phyloP scores from a whole-genome alignment of 2,329 filamentous ascomycete genomes.

The Penicillium sclerotiorum region DNA sequence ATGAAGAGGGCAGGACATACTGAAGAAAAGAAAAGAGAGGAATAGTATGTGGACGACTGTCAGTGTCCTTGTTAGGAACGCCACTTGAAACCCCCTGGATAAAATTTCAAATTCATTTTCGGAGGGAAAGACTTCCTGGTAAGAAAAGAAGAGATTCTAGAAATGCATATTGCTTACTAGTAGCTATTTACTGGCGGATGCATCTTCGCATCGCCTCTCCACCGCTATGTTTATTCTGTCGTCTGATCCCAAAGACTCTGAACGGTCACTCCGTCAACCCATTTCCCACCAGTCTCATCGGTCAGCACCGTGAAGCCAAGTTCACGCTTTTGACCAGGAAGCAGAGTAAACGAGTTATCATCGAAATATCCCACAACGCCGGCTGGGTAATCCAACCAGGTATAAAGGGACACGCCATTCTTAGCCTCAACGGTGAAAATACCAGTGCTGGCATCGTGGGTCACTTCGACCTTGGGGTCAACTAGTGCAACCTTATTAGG shows the following conservation, averaged over 20 bases:
- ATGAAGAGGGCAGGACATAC: not conserved
- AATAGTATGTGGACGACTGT: no score
- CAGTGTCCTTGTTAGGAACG: no score
- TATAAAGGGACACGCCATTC: conserved; percentile 55
- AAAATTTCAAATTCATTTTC: no score
- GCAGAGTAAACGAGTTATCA: conserved; percentile 56
- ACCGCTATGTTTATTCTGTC: conserved; percentile 2
- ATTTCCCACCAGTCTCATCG: conserved; percentile 47
- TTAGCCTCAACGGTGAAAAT: conserved; percentile 54
- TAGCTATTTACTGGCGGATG: no score
- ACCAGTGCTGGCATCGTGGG: conserved; percentile 30
- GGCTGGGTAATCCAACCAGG: conserved; percentile 58
- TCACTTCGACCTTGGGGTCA: conserved; percentile 52
- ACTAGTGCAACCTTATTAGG: conserved; percentile 51
- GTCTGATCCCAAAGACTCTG: conserved; percentile 56
- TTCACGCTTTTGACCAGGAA: conserved; percentile 48
- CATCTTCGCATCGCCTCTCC: no score
- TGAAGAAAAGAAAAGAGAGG: not conserved
- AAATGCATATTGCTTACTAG: no score
- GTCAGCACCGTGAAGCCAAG: conserved; percentile 52
- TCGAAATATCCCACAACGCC: conserved; percentile 56
- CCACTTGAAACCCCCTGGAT: no score
- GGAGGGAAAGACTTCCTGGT: not conserved
- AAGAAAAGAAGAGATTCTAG: not conserved
- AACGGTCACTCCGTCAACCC: conserved; percentile 53